Evolutionary conservation across 2,329 filamentous ascomycete species (phyloP), one percentile per base, ranked within the genome.

Genomic region (Cadophora gregata): DNA sequence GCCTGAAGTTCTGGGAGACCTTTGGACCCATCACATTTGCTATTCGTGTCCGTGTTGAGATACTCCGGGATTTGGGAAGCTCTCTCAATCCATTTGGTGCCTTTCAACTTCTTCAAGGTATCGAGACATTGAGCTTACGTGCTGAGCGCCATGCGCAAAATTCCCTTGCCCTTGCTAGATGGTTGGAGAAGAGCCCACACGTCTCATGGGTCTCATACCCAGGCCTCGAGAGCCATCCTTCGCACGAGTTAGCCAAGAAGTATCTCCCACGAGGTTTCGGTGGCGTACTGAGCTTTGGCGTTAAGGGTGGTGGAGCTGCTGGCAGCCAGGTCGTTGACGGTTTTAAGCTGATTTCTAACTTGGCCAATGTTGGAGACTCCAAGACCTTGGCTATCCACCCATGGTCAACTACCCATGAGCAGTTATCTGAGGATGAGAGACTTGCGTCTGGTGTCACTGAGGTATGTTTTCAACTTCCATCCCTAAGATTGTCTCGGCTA

Each of bases 341-440:
- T 73, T 96, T 99, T 83, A 96, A 96, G 85, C 82, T 99, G 73
- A 93, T 98, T 75, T 97, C 93, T 21, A 97, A 98, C 81, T 83
- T 98, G 73, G 96, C 96, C 66, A 99, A 99, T 78, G 94, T 98
- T 31, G 95, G 95, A 66, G 95, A 98, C 79, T 92, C 92, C 59
- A 98, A 98, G 86, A 97, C 94, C 7, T 83, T 97, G 69, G 94
- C 94, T 27, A 97, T 97, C 74, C 94, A 97, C 80, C 95, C 95
- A 25, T 97, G 93, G 93, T 92, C 90, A 6, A 97, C 95, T 2
- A 98, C 95, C 2, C 95, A 98, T 79, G 92, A 97, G 83, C 95
- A 98, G 82, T 85, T 98, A 66, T 88, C 84, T 27, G 91, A 95
- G 33, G 86, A 93, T 77, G 95, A 97, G 84, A 93, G 89, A 80